Base-by-base conservation (phyloP, 192 early-diverging fungal genomes). In the Dissophora globulifera region DNA sequence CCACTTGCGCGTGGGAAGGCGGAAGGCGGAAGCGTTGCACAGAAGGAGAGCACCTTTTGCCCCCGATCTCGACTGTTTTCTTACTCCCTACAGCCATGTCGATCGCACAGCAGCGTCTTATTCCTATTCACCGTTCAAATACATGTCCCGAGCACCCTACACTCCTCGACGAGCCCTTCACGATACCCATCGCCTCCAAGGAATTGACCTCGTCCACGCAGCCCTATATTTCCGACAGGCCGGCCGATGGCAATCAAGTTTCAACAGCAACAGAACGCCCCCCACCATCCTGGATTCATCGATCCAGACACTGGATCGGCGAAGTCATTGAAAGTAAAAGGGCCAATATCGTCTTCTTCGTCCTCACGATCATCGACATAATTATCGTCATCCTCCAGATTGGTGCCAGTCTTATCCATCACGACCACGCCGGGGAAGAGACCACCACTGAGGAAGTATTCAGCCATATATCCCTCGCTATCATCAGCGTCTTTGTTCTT, bases 401-500 rank as follows among this genome's bases (percentile, higher is more conserved):
- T 40, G 40, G 62, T 1, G 60, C 69, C 19, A 53, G 67, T 7
- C 60, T 79, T 13, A 41, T 70, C 7, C 62, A 65, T 30, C 58
- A 56, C 13, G 60, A 78, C 16, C 38, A 55, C 22, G 60, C 62
- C 23, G 17, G 66, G 32, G 50, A 79, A 40, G 81, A 81, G 53
- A n/a, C n/a, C n/a, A n/a, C n/a, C n/a, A n/a, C n/a, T n/a, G n/a
- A n/a, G n/a, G n/a, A n/a, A n/a, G n/a, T 78, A 3, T 68, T 81
- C 11, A 67, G 60, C 25, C 32, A 59, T 11, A 70, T 84, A 16
- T 72, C 66, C 13, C 52, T 81, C 26, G 40, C 47, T 3, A 83
- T 86, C 38, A 58, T 72, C n/a, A 55, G 53, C 26, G 5, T 84
- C 19, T 86, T 86, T 51, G 53, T 86, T 67, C 2, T 86, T 8